Evolutionary conservation across 352 stramenopile genomes (phyloP).

Genomic region (Phytopythium chamaehyphon): DNA sequence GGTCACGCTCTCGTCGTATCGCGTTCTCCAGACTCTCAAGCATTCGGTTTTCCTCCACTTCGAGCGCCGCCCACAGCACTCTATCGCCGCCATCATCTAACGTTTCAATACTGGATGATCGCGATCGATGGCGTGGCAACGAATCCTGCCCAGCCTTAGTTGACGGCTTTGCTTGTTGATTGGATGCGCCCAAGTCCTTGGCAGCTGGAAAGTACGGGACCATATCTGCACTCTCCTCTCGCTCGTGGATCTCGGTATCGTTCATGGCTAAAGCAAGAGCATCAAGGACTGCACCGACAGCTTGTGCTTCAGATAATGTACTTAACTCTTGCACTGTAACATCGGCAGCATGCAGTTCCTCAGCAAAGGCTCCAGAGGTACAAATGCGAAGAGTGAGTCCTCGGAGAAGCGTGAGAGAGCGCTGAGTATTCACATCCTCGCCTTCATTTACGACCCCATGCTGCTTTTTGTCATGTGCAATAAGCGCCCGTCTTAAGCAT

Average conservation of each 20-base stretch:
- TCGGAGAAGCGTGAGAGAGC: conserved; percentile 35
- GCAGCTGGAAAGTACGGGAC: conserved; percentile 65
- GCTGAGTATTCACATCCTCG: conserved; percentile 3
- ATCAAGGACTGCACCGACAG: conserved; percentile 52
- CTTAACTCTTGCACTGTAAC: conserved; percentile 56
- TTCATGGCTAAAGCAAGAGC: conserved; percentile 59
- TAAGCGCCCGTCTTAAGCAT: conserved; percentile 56
- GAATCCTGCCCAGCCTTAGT: background rate
- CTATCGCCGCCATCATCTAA: conserved; percentile 42
- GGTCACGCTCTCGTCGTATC: conserved; percentile 28
- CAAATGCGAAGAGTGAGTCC: conserved; percentile 61
- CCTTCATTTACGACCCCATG: background rate
- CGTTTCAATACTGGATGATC: conserved; percentile 2
- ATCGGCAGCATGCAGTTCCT: conserved; percentile 47
- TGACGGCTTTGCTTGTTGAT: background rate
- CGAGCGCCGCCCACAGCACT: conserved; percentile 63
- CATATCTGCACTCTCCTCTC: conserved; percentile 61
- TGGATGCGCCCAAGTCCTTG: conserved; percentile 34
- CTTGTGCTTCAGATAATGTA: conserved; percentile 49
- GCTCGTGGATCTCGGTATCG: conserved; percentile 66
- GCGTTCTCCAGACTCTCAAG: conserved; percentile 54
- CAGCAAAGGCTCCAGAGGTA: conserved; percentile 69
- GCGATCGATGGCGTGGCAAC: background rate
- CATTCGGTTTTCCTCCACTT: conserved; percentile 83
- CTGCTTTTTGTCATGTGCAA: conserved; percentile 37